Conservation (phyloP, 352 stramenopile genomes). For the Phytopythium ostracodes region DNA sequence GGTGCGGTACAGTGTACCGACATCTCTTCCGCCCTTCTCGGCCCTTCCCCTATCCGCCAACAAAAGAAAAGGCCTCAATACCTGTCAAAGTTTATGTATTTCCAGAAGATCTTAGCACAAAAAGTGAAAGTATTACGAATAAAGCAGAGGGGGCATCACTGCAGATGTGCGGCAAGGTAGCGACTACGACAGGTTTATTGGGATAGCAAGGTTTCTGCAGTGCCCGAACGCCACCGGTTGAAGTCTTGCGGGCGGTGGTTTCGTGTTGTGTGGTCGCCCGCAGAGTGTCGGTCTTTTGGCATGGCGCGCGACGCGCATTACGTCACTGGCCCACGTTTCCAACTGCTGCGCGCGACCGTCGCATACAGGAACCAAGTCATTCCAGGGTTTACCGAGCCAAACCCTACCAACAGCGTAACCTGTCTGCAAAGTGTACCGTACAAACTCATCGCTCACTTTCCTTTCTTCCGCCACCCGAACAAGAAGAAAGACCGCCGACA, state of each 20-base stretch:
- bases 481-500: neutral
- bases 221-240: neutral
- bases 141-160: neutral
- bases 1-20: neutral
- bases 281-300: neutral
- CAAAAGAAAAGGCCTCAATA: neutral
- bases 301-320: constrained; percentile 1
- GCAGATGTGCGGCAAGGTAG: neutral
- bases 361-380: neutral
- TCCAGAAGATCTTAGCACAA: too few species aligned
- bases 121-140: neutral
- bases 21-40: neutral
- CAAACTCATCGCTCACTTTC: neutral
- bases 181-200: neutral
- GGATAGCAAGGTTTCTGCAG: neutral
- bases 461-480: constrained; percentile 4
- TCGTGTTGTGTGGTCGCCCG: constrained; percentile 4
- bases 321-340: constrained; percentile 1
- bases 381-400: neutral
- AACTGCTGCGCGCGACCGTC: neutral
- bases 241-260: neutral
- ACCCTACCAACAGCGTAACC: neutral
- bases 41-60: neutral
- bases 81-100: too few species aligned
- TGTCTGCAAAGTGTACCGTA: too few species aligned